These are phyloP conservation scores for Dillenia suffruticosa DNA, from an alignment of 164 flowering plant species.

Conservation along the genomic window DNA sequence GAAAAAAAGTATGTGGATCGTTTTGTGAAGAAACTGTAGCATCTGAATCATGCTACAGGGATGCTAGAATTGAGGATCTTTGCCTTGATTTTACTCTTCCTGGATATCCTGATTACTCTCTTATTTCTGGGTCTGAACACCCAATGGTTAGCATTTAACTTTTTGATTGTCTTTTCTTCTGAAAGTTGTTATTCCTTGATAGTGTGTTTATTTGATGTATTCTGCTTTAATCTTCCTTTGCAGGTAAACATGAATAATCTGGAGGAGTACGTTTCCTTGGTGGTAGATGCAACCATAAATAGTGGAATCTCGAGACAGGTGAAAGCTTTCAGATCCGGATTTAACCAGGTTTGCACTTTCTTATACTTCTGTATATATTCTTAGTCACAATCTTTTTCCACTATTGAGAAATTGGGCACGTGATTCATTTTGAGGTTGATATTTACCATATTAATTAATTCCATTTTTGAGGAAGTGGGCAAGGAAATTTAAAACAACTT, in stretches of 20 bases:
- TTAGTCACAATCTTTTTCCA: no score
- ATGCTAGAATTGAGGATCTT: constrained; percentile 76
- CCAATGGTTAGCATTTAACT: constrained; percentile 38
- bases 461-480: no score
- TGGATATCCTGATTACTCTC: constrained; percentile 77
- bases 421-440: no score
- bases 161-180: background rate
- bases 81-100: constrained; percentile 89
- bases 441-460: no score
- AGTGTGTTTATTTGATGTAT: background rate
- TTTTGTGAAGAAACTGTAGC: constrained; percentile 12
- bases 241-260: constrained; percentile 70
- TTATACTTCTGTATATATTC: background rate
- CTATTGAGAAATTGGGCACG: background rate
- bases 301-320: constrained; percentile 78
- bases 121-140: constrained; percentile 31
- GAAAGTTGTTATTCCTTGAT: background rate
- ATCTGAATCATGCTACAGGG: constrained; percentile 31
- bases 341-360: constrained; percentile 62
- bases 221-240: constrained; percentile 2
- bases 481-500: no score
- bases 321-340: constrained; percentile 91
- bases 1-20: constrained; percentile 22
- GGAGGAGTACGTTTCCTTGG: constrained; percentile 67
- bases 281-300: constrained; percentile 72